Conservation (phyloP, 1,284 basidiomycete genomes). For the Irpex sp. region DNA sequence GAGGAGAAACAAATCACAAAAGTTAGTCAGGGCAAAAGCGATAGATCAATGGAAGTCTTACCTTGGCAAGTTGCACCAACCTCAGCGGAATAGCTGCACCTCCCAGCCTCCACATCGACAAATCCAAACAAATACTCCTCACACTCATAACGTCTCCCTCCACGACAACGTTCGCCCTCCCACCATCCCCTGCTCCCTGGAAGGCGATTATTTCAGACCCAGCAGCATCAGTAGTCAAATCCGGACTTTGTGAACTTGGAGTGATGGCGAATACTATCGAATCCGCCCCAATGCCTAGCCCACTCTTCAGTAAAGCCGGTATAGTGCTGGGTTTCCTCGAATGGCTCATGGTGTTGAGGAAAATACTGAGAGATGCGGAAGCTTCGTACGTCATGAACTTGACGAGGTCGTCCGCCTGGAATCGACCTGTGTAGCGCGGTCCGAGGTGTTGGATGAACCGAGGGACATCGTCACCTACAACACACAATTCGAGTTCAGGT, state of each 20-base stretch:
- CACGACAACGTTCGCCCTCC: constrained; percentile 28
- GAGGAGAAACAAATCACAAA: not conserved
- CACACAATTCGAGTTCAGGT: too few relatives aligned
- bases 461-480: constrained; percentile 58
- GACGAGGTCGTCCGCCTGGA: constrained; percentile 59
- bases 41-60: constrained; percentile 28
- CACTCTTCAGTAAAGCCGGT: constrained; percentile 45
- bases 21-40: not conserved
- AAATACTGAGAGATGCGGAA: constrained; percentile 72
- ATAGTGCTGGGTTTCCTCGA: constrained; percentile 8
- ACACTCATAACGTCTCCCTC: constrained; percentile 62
- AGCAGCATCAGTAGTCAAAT: constrained; percentile 4
- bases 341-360: constrained; percentile 35
- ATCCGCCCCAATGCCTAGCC: constrained; percentile 41
- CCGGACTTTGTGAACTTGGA: constrained; percentile 22
- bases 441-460: constrained; percentile 74
- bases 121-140: constrained; percentile 65
- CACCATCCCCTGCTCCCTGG: not conserved
- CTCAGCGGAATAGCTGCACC: constrained; percentile 76
- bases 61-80: constrained; percentile 76
- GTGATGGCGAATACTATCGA: constrained; percentile 50
- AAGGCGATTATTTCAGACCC: constrained; percentile 14
- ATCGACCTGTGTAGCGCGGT: constrained; percentile 67
- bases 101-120: constrained; percentile 79
- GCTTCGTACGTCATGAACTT: constrained; percentile 78